Evolutionary conservation across 2,329 filamentous ascomycete species (phyloP).

Genomic region (Thyridium curvatum): DNA sequence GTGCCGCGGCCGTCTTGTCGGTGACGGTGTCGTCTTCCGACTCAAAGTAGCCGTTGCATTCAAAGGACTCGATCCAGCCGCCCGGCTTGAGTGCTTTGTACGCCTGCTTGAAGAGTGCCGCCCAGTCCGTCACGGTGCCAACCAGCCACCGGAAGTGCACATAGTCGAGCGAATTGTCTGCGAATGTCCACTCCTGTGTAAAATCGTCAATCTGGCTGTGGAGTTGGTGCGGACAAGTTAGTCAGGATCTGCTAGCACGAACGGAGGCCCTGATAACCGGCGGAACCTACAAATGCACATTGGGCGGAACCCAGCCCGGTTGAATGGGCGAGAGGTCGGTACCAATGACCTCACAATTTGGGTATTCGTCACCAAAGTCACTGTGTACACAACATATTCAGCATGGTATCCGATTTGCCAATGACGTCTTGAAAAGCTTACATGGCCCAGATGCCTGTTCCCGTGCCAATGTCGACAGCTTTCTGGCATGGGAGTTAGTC

Average conservation of each 20-base stretch:
- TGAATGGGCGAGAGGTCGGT: conserved; percentile 54
- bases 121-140: conserved; percentile 47
- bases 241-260: background rate
- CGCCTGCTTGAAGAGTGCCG: conserved; percentile 39
- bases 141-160: conserved; percentile 49
- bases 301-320: conserved; percentile 48
- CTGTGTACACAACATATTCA: conserved; percentile 22
- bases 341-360: conserved; percentile 38
- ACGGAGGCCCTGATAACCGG: background rate
- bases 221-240: background rate
- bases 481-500: conserved; percentile 30
- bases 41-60: conserved; percentile 9
- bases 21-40: conserved; percentile 17
- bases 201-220: conserved; percentile 53
- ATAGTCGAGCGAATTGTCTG: conserved; percentile 43
- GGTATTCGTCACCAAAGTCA: conserved; percentile 37
- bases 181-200: conserved; percentile 41
- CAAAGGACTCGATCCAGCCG: conserved; percentile 24
- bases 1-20: conserved; percentile 11
- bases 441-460: conserved; percentile 54
- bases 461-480: conserved; percentile 52
- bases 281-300: conserved; percentile 32
- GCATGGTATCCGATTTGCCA: background rate
- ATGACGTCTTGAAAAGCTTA: background rate
- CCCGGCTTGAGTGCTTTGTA: conserved; percentile 46